phyloP scores from a whole-genome alignment of 805 yeast genomes.

The Pichia nakasei region DNA sequence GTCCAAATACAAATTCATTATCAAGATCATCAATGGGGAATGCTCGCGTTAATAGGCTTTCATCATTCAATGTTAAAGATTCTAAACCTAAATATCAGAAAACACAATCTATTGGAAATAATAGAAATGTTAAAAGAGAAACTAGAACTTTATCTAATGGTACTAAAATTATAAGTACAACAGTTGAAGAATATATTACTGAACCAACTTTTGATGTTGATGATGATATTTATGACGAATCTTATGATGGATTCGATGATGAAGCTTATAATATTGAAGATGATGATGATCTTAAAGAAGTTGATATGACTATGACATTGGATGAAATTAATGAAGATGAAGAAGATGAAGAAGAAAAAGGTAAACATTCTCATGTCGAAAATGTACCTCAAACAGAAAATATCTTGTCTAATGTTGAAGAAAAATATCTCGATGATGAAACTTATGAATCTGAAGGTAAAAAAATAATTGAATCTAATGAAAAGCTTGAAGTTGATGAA shows the following conservation, averaged over 20 bases:
- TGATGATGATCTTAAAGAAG: not conserved
- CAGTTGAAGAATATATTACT: conserved; percentile 15
- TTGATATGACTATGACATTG: not conserved
- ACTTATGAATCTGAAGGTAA: conserved; percentile 14
- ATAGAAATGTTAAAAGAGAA: conserved; percentile 8
- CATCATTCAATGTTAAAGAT: too few species aligned
- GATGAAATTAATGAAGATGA: conserved; percentile 5
- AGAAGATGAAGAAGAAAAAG: too few species aligned
- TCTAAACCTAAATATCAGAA: too few species aligned
- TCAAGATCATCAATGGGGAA: not conserved
- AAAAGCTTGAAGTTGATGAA: conserved; percentile 31
- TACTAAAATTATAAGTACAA: conserved; percentile 9
- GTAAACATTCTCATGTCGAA: too few species aligned
- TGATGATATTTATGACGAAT: conserved; percentile 4
- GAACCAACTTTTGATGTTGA: conserved; percentile 16
- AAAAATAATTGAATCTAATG: conserved; percentile 17
- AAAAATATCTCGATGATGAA: conserved; percentile 33
- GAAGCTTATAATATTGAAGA: not conserved
- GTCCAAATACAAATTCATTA: not conserved
- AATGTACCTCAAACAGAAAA: not conserved
- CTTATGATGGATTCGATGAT: conserved; percentile 7
- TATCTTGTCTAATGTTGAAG: conserved; percentile 12
- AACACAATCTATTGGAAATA: not conserved
- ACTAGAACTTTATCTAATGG: conserved; percentile 11
- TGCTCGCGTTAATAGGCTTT: not conserved